Percentiles rank a stretch among this genome's conserved stretches.
These are phyloP conservation scores for Tarenaya hassleriana DNA, from an alignment of 345 rosid genomes.

Conservation along the genomic window DNA sequence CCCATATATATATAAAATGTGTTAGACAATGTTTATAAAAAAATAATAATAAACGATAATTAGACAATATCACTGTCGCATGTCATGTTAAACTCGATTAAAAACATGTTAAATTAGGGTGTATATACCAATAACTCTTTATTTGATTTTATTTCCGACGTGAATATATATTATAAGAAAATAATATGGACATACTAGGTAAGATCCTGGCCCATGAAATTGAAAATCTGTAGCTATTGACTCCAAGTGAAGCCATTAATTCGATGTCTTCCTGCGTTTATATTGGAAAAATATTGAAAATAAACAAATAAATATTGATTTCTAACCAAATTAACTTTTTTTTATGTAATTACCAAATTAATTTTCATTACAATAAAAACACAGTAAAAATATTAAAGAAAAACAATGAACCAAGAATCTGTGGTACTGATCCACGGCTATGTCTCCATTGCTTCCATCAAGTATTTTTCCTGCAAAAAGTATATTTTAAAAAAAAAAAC, in stretches of 20 bases:
- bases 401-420: conserved; percentile 13
- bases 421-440: conserved; percentile 25
- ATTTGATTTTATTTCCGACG: too few species aligned
- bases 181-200: conserved; percentile 46
- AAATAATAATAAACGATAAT: too few species aligned
- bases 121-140: too few species aligned
- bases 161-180: not conserved
- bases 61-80: too few species aligned
- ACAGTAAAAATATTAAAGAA: not conserved
- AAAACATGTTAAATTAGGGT: too few species aligned
- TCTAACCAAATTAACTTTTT: not conserved
- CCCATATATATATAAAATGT: too few species aligned
- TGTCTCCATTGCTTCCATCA: conserved; percentile 23
- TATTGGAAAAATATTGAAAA: not conserved
- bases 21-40: too few species aligned
- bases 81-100: too few species aligned
- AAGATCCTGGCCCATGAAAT: conserved; percentile 79
- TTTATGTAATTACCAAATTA: not conserved
- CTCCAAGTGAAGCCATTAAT: conserved; percentile 53
- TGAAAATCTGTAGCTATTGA: conserved; percentile 64
- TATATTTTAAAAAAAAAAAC: too few species aligned
- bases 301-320: not conserved
- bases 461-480: conserved; percentile 24
- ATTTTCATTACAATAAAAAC: not conserved
- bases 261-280: conserved; percentile 51